phyloP scores from a whole-genome alignment of 75 land plant species.

The Cryptomeria japonica region DNA sequence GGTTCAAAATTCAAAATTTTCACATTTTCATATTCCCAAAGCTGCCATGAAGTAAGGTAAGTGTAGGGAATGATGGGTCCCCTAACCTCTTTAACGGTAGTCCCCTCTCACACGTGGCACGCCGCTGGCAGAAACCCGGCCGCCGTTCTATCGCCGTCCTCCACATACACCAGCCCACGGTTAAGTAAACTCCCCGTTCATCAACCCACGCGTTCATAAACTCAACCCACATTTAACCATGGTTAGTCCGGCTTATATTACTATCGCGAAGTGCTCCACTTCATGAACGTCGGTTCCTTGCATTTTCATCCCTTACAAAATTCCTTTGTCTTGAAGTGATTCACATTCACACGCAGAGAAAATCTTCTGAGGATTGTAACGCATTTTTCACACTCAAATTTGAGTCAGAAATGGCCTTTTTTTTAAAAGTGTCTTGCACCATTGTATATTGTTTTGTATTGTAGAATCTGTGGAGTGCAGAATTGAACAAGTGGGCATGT shows the following conservation, averaged over 20 bases:
- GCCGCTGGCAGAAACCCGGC: not conserved
- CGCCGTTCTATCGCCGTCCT: constrained; percentile 2
- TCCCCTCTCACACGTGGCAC: not conserved
- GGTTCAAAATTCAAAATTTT: too few relatives aligned
- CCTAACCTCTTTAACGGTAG: not conserved
- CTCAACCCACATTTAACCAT: not conserved
- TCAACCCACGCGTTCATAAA: not conserved
- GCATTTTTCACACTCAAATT: not conserved
- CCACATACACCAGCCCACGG: not conserved
- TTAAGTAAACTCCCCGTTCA: not conserved
- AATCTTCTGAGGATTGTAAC: not conserved
- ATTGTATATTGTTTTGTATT: not conserved
- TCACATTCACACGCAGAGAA: not conserved
- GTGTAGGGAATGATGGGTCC: not conserved
- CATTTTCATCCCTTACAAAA: not conserved
- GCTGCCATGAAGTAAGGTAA: not conserved
- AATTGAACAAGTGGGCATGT: constrained; percentile 11
- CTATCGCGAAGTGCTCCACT: not conserved
- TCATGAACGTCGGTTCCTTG: not conserved
- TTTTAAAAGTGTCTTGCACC: not conserved
- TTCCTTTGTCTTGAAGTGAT: not conserved
- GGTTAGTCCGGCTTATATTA: not conserved
- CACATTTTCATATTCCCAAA: too few relatives aligned
- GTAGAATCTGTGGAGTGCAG: constrained; percentile 6
- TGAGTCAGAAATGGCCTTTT: not conserved